Base-by-base conservation (phyloP, 768 basidiomycete genomes). In the Amanita muscaria region DNA sequence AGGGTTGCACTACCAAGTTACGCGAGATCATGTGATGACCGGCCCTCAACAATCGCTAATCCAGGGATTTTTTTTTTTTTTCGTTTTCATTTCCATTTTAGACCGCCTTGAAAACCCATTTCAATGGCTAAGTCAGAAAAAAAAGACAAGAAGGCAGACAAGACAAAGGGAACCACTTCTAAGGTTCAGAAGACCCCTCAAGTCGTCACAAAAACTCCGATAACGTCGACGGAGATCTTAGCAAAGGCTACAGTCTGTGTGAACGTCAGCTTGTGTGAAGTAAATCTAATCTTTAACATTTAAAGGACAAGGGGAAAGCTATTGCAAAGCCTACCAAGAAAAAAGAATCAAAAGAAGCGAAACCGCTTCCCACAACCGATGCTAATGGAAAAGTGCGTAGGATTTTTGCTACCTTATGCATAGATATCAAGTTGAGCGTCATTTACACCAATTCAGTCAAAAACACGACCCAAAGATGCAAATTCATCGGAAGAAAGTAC, bases 71-170 rank as follows among this genome's bases (percentile, higher is more conserved):
- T 46, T 39, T 52, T 44, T 45, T 48, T 49, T 40, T 46, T 41
- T 49, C 42, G 42, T 35, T 43, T 38, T 42, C 36, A 44, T 53
- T 40, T 54, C 51, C 37, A 37, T 42, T 43, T 46, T 45, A 47
- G n/a, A n/a, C n/a, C n/a, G n/a, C n/a, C n/a, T n/a, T n/a, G n/a
- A n/a, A n/a, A n/a, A n/a, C n/a, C n/a, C n/a, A n/a, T n/a, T n/a
- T 46, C 55, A 62, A 74, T 75, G 72, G 69, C 60, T 49, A 75
- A 74, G 57, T 56, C 60, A 40, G 67, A 70, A 52, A 76, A 76
- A 59, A 76, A 73, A 59, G 54, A 54, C 22, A 63, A 66, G 29
- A 70, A 71, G 37, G 61, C 67, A 40, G 55, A 56, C 34, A 60
- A 62, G 47, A 54, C 57, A 40, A 56, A 57, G 27, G 37, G 39